A percentile compares a stretch with the other conserved stretches of the same genome.
These are phyloP conservation scores for Paxillus ammoniavirescens DNA, from an alignment of 768 basidiomycete species.

Conservation along the genomic window DNA sequence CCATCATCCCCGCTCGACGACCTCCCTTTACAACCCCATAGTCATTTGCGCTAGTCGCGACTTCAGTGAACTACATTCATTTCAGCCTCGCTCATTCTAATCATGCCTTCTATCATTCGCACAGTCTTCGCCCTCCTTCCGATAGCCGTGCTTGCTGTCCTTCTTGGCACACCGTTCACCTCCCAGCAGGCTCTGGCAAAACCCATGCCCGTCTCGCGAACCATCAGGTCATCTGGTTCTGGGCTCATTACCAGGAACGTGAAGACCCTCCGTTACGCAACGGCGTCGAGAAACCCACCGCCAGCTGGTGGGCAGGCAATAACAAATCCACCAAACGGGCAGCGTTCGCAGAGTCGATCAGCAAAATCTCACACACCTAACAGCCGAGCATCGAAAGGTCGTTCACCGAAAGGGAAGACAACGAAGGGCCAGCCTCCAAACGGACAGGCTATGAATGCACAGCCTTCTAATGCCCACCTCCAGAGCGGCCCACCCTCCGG, in stretches of 20 bases:
- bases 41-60: constrained; percentile 31
- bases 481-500: neutral
- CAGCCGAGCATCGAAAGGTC: neutral
- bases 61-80: constrained; percentile 12
- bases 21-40: constrained; percentile 14
- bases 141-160: constrained; percentile 37
- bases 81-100: constrained; percentile 8
- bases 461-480: neutral
- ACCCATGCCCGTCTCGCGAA: neutral
- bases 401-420: neutral
- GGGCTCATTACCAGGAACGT: neutral
- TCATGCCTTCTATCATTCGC: constrained; percentile 37
- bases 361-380: neutral
- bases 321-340: neutral
- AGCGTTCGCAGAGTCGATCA: no score
- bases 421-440: neutral
- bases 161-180: constrained; percentile 27
- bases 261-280: neutral
- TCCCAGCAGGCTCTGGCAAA: constrained; percentile 22
- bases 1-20: constrained; percentile 12
- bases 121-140: constrained; percentile 40
- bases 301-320: neutral
- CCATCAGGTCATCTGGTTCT: neutral
- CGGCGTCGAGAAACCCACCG: neutral
- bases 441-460: neutral